These are phyloP conservation scores for Mycena vitilis DNA, from an alignment of 768 basidiomycete species.

Conservation along the genomic window DNA sequence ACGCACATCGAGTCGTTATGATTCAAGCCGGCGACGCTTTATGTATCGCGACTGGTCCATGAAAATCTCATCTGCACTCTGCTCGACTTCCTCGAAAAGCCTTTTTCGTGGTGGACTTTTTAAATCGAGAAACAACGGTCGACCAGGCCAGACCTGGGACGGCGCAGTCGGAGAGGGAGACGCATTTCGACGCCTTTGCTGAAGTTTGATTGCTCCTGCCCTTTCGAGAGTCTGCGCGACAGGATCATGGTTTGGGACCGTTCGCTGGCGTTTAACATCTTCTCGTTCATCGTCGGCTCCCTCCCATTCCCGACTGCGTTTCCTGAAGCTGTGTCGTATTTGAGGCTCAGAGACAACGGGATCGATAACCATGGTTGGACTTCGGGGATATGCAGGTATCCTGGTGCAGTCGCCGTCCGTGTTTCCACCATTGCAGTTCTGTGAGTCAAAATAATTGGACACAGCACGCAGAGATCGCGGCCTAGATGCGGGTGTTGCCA, in stretches of 20 bases:
- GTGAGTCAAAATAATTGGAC: not conserved
- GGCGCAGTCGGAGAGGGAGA: not conserved
- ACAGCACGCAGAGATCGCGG: not conserved
- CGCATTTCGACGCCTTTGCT: not conserved
- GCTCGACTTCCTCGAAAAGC: constrained; percentile 1
- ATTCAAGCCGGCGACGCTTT: constrained; percentile 3
- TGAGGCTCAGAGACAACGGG: not conserved
- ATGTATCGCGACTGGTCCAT: constrained; percentile 5
- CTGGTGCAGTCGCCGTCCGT: not conserved
- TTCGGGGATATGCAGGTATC: too few species aligned
- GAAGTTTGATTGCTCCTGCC: not conserved
- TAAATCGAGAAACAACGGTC: too few species aligned
- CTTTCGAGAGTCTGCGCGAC: too few species aligned
- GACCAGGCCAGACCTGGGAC: too few species aligned
- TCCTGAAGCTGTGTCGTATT: not conserved
- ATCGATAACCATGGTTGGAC: not conserved
- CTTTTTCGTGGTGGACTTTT: not conserved
- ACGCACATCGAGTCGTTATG: not conserved
- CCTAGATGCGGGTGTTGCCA: constrained; percentile 1
- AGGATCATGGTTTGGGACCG: not conserved
- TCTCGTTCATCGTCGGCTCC: not conserved
- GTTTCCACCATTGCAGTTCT: not conserved
- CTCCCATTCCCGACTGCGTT: constrained; percentile 6
- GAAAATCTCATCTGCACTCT: not conserved
- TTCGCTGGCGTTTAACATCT: constrained; percentile 10